Percentiles rank a stretch among this genome's conserved stretches.
Conservation (phyloP, 768 basidiomycete species). For the Lentinula sp. region DNA sequence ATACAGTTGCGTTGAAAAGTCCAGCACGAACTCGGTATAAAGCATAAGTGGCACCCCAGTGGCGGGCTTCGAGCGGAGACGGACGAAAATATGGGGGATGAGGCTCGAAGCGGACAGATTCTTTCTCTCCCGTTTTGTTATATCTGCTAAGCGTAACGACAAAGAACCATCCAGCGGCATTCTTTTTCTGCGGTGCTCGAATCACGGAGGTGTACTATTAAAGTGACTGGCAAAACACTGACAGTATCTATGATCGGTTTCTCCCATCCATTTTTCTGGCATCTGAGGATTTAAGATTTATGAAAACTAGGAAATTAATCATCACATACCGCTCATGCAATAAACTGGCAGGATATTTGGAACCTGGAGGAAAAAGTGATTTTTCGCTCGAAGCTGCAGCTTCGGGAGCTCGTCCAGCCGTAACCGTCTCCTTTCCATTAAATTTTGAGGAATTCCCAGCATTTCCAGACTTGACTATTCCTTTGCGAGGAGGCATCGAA, state of each 20-base stretch:
- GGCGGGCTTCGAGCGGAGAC: slow-evolving; percentile 77
- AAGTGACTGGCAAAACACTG: slow-evolving; percentile 17
- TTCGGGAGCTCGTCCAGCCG: slow-evolving; percentile 8
- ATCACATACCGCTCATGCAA: slow-evolving; percentile 65
- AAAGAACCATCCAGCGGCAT: slow-evolving; percentile 53
- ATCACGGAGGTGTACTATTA: neutral
- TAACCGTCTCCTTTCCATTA: slow-evolving; percentile 17
- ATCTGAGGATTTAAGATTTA: slow-evolving; percentile 34
- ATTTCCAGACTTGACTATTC: slow-evolving; percentile 84
- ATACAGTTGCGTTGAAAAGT: slow-evolving; percentile 8
- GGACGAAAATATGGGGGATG: slow-evolving; percentile 62
- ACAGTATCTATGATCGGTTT: slow-evolving; percentile 78
- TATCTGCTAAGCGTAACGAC: slow-evolving; percentile 58
- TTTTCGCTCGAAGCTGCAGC: slow-evolving; percentile 28
- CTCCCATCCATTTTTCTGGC: slow-evolving; percentile 89
- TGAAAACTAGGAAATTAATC: slow-evolving; percentile 3
- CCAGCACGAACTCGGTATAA: slow-evolving; percentile 70
- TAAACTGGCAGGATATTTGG: slow-evolving; percentile 75
- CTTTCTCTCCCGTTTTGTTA: slow-evolving; percentile 66
- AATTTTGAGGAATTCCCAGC: slow-evolving; percentile 81
- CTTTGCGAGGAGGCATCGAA: slow-evolving; percentile 61
- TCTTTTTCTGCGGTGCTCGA: slow-evolving; percentile 33
- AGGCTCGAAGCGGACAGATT: slow-evolving; percentile 68
- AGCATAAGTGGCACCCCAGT: slow-evolving; percentile 87
- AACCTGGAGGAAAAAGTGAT: slow-evolving; percentile 77